Conservation (phyloP, 306 rosid genomes). For the cucumber (Cucumis sativus) region DNA sequence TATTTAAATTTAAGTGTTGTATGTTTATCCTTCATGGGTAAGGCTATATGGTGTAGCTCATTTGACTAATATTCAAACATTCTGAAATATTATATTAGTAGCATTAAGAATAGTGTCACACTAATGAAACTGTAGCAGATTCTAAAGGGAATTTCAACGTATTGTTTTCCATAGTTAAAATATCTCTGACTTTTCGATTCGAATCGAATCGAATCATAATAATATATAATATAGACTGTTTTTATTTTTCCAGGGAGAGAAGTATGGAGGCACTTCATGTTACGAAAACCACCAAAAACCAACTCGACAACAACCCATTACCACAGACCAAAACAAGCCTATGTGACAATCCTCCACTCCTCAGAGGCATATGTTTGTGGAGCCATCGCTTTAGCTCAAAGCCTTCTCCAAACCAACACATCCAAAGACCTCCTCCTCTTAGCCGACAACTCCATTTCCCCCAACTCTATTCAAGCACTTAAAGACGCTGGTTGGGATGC, state of each 20-base stretch:
- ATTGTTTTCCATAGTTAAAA: too few relatives aligned
- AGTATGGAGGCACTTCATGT: slow-evolving; percentile 21
- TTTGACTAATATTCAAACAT: too few relatives aligned
- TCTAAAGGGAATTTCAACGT: too few relatives aligned
- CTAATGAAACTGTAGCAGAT: too few relatives aligned
- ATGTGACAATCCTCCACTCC: slow-evolving; percentile 67
- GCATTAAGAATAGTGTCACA: too few relatives aligned
- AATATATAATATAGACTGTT: too few relatives aligned
- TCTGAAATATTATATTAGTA: too few relatives aligned
- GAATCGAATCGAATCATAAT: too few relatives aligned
- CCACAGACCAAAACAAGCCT: slow-evolving; percentile 32
- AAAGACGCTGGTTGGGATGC: slow-evolving; percentile 57
- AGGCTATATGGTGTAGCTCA: too few relatives aligned
- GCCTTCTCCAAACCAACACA: slow-evolving; percentile 37
- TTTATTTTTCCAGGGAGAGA: slow-evolving; percentile 28
- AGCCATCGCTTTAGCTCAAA: slow-evolving; percentile 76
- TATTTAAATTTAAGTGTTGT: too few relatives aligned
- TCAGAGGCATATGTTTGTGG: slow-evolving; percentile 84
- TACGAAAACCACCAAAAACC: background rate
- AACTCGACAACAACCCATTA: background rate
- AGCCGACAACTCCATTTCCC: slow-evolving; percentile 41
- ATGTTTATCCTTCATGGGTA: too few relatives aligned
- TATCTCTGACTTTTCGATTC: too few relatives aligned
- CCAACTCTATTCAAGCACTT: slow-evolving; percentile 29
- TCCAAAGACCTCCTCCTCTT: slow-evolving; percentile 54